Evolutionary conservation across 208 protist species (phyloP).

Genomic region (Trypanosoma cruzi): DNA sequence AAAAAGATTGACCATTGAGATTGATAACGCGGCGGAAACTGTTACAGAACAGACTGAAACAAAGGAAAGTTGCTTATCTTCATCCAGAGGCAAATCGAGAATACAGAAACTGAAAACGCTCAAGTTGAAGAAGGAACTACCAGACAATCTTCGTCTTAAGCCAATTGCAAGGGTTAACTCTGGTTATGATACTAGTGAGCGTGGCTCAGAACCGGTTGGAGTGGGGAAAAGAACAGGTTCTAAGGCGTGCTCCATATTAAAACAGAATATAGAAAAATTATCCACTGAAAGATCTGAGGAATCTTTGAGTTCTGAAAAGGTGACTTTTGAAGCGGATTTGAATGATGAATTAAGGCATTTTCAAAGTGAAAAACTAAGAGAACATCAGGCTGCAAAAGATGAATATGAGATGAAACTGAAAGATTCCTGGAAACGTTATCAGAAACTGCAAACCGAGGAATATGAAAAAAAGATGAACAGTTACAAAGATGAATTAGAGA

Average conservation of each 20-base stretch:
- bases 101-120: constrained; percentile 33
- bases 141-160: constrained; percentile 29
- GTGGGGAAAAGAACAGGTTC: neutral
- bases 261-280: neutral
- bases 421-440: constrained; percentile 1
- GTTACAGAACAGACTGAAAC: constrained; percentile 8
- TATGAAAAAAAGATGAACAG: constrained; percentile 29
- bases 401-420: constrained; percentile 25
- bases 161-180: constrained; percentile 6
- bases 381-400: constrained; percentile 21
- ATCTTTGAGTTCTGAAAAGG: constrained; percentile 1
- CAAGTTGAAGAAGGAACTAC: constrained; percentile 38
- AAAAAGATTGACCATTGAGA: neutral
- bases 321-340: constrained; percentile 1
- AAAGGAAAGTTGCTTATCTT: constrained; percentile 5
- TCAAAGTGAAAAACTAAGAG: constrained; percentile 19
- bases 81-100: constrained; percentile 11
- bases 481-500: constrained; percentile 32
- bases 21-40: neutral
- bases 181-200: constrained; percentile 15
- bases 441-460: constrained; percentile 10
- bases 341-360: constrained; percentile 10
- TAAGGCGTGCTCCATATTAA: constrained; percentile 2
- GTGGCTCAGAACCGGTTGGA: neutral
- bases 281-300: neutral